phyloP scores from a whole-genome alignment of 306 rosid species.

The Albizia julibrissin region DNA sequence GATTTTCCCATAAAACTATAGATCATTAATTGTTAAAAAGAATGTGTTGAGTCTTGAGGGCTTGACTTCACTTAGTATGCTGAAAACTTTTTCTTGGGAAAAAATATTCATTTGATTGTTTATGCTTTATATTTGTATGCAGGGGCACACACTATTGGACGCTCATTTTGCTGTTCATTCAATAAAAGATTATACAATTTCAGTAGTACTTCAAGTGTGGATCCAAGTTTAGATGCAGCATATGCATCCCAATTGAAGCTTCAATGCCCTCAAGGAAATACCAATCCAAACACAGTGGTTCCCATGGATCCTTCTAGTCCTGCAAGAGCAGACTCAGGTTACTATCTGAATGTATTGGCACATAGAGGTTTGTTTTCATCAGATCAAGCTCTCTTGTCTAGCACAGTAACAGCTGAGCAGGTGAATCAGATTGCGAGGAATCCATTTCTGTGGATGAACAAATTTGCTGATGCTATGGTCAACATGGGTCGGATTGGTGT shows the following conservation, averaged over 20 bases:
- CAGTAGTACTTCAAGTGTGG: constrained; percentile 52
- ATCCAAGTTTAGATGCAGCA: constrained; percentile 60
- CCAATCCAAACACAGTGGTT: constrained; percentile 52
- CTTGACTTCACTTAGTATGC: background rate
- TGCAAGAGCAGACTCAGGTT: constrained; percentile 39
- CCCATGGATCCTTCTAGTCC: constrained; percentile 67
- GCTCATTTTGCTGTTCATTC: constrained; percentile 68
- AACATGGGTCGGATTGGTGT: constrained; percentile 68
- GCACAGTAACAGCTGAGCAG: constrained; percentile 47
- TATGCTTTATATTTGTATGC: constrained; percentile 9
- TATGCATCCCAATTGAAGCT: constrained; percentile 56
- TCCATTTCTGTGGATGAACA: constrained; percentile 44
- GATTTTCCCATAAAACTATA: too few relatives aligned
- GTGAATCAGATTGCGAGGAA: constrained; percentile 51
- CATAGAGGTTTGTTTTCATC: constrained; percentile 64
- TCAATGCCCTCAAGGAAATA: constrained; percentile 60
- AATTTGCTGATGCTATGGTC: constrained; percentile 66
- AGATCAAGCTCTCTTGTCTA: constrained; percentile 61
- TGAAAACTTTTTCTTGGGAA: too few relatives aligned
- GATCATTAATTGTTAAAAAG: background rate
- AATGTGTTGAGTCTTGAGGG: background rate
- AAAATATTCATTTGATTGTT: background rate
- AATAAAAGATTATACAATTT: constrained; percentile 63
- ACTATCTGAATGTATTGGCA: constrained; percentile 48
- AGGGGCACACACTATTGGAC: constrained; percentile 81